Base-by-base conservation (phyloP, 495 filamentous ascomycete genomes). In the Aspergillus ostianus region DNA sequence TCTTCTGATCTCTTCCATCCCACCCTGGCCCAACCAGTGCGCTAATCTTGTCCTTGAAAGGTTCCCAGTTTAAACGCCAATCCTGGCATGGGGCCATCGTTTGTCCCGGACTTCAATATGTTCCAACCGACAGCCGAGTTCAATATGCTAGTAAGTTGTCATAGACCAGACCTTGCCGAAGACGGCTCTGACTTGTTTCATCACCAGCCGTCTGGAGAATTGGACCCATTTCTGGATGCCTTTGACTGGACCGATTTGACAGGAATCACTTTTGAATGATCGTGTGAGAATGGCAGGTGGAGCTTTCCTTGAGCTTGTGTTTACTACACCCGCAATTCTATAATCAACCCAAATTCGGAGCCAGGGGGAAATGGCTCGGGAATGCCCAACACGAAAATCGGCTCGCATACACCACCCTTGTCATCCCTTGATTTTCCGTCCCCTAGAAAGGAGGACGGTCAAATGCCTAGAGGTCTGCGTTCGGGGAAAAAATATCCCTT, bases 231-330 rank as follows among this genome's bases (percentile, higher is more conserved):
- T 57, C 63, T 79, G 10, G 75, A 77, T 45, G 73, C 76, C 0
- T 78, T 78, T 56, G 71, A 79, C 55, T 79, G 75, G 75, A 75
- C 74, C 29, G 74, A 79, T 59, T 50, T 78, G 44, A 68, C 75
- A 20, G 73, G 71, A 2, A 67, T 76, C 53, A 63, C 73, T 0
- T 65, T 77, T 19, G 66, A 63, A 50, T 27, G 47, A 57, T 65
- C 67, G 51, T 68, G 57, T 32, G 8, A 8, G 30, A n/a, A 1
- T 0, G 2, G 8, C 13, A 12, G 36, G 36, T 41, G 36, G 36
- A 15, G 36, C 5, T 41, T 15, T 41, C 4, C 13, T 6, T 17
- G 36, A 41, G 36, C 36, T 41, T 41, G 36, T 41, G 36, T 41
- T 15, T 13, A 41, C 13, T 12, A 12, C 36, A 15, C 3, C 36